These are phyloP conservation scores for Verbascum thapsus DNA, from an alignment of 257 asterid species.

Conservation along the genomic window DNA sequence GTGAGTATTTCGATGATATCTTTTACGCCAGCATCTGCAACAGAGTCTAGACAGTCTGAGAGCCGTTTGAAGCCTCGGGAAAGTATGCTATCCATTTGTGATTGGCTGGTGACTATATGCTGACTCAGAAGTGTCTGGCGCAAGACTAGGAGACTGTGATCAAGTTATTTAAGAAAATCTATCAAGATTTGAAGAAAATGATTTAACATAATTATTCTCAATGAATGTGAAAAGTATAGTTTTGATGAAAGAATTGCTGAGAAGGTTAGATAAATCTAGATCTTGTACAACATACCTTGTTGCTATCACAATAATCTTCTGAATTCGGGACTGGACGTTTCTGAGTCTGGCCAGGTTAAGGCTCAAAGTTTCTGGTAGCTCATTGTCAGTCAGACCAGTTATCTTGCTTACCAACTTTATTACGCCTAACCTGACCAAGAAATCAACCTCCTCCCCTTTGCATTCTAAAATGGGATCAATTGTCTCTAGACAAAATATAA, in stretches of 20 bases:
- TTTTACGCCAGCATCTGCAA: conserved; percentile 51
- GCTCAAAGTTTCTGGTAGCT: conserved; percentile 66
- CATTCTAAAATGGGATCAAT: conserved; percentile 42
- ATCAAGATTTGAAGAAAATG: background rate
- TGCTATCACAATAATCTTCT: conserved; percentile 61
- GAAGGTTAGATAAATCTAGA: background rate
- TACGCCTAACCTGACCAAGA: conserved; percentile 62
- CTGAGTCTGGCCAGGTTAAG: conserved; percentile 54
- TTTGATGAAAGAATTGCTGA: background rate
- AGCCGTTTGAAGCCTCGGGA: conserved; percentile 40
- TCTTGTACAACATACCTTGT: conserved; percentile 45
- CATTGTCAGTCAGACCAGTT: conserved; percentile 53
- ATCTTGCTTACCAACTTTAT: conserved; percentile 50
- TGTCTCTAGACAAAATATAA: conserved; percentile 32
- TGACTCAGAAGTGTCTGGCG: conserved; percentile 56
- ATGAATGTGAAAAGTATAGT: no score
- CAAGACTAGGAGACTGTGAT: conserved; percentile 59
- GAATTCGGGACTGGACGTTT: conserved; percentile 53
- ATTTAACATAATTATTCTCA: background rate
- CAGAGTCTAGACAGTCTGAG: conserved; percentile 48
- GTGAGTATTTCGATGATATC: conserved; percentile 46
- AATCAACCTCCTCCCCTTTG: conserved; percentile 57
- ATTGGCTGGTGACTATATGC: conserved; percentile 37
- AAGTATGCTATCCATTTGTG: conserved; percentile 44
- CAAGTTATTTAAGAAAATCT: background rate